Conservation (phyloP, 2,329 filamentous ascomycete species). For the Neofusicoccum sp. region DNA sequence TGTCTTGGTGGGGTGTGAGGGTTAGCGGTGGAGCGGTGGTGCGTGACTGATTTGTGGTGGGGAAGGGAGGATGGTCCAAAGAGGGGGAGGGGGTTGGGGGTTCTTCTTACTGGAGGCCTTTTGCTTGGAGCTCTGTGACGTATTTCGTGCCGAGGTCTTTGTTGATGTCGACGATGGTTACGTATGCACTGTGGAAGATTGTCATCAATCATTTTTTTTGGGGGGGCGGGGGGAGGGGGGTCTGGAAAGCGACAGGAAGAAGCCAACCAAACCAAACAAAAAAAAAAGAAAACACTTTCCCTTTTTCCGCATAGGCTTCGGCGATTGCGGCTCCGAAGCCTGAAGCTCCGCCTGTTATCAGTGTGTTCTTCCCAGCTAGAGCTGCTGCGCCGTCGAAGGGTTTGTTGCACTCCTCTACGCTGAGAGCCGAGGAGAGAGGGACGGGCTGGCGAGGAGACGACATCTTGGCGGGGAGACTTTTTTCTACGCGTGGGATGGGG, state of each 20-base stretch:
- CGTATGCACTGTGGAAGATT: constrained; percentile 20
- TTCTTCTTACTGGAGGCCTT: constrained; percentile 18
- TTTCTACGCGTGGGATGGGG: too few relatives aligned
- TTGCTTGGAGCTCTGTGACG: constrained; percentile 20
- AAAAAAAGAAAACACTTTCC: background rate
- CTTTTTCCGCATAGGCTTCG: background rate
- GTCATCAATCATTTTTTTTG: background rate
- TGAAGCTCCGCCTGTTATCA: constrained; percentile 14
- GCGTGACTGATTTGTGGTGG: too few relatives aligned
- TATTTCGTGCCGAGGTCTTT: constrained; percentile 20
- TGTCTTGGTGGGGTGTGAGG: background rate
- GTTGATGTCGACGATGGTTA: constrained; percentile 30
- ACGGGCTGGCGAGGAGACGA: background rate
- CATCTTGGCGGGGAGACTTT: too few relatives aligned
- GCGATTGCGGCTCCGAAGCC: background rate
- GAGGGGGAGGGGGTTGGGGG: background rate
- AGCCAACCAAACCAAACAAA: background rate
- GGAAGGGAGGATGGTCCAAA: too few relatives aligned
- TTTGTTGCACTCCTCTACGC: background rate
- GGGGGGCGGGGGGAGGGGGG: too few relatives aligned
- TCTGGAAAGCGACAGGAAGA: background rate
- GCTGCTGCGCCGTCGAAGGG: background rate
- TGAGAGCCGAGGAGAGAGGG: background rate
- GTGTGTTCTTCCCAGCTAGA: background rate
- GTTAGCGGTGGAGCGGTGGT: too few relatives aligned